Base-by-base conservation (phyloP, 192 early-diverging fungal genomes). In the Coemansia sp. region DNA sequence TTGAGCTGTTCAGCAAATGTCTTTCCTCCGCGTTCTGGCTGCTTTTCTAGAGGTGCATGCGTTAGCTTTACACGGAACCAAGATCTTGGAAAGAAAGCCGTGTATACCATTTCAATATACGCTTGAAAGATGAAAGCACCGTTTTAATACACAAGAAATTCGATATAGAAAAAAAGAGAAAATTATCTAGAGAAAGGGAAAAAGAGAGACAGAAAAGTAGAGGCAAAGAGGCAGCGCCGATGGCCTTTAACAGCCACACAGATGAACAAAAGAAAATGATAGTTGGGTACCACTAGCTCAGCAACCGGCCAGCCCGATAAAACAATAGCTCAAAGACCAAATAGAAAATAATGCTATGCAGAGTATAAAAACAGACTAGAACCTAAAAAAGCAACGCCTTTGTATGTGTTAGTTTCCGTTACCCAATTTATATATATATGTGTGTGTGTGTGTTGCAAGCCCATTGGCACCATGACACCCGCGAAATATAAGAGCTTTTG, bases 21-120 rank as follows among this genome's bases (percentile, higher is more conserved):
- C n/a, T 10, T 48, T 13, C 32, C 33, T 13, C 60, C 43, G 7
- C 60, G 60, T 24, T 20, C 54, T 20, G 60, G 64, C 55, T 74
- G 72, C 52, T 64, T 64, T 30, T 74, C 64, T 5, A 55, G n/a
- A 4, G 64, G 22, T 2, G 72, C 72, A n/a, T 74, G 72, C 9
- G 53, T 64, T 24, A 74, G 56, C 26, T 51, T 45, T 9, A 74
- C 64, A 29, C 56, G 33, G 43, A 74, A 75, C 60, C 53, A 57
- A 48, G 44, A 54, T 37, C 49, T 58, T 13, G 72, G 65, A 29
- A 75, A 50, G 18, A 75, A 30, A 11, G 45, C 46, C 7, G 60
- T 59, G 48, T 59, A 59, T 1, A 59, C 39, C 57, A 59, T 59
- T 18, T 28, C 9, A 3, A 41, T 2, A 20, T 14, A 20, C n/a